Evolutionary conservation across 2,329 filamentous ascomycete genomes (phyloP), one percentile per base, ranked within the genome.

Genomic region (Apiospora saccharicola): DNA sequence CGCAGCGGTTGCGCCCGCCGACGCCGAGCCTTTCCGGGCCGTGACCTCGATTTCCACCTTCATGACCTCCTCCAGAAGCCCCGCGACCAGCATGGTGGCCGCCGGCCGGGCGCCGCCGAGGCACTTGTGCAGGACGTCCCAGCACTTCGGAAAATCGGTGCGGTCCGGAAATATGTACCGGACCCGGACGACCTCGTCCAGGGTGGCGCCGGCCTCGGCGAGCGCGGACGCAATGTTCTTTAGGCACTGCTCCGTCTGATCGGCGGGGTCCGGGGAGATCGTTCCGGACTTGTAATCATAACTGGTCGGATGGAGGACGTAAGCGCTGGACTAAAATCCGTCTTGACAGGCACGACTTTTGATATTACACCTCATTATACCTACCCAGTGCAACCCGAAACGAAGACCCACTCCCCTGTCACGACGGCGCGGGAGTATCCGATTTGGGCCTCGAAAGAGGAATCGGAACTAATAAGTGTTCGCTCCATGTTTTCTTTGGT

Each of bases 351-450:
- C 69, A 14, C 41, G 49, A 19, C 24, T 41, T n/a, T 16, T 10
- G 71, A 19, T n/a, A 69, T 44, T 51, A 41, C 37, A 41, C 37
- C 1, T 41, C 37, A 41, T 10, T 41, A 1, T 41, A 71, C 75
- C 70, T 75, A 87, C 86, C 87, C 87, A 3, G 87, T 89, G 49
- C 86, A 89, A 0, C 87, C 87, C 2, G 87, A 88, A 4, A 89
- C 86, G 71, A 88, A 85, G 14, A 89, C 79, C 82, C 85, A 86
- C 69, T 86, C 85, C 14, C 85, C 87, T 0, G 82, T 80, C 24
- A 88, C 82, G 3, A 89, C 86, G 47, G 87, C 87, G 68, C 87
- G 83, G 43, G 87, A 89, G 78, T 89, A 89, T 69, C 85, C 87
- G 71, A 89, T 89, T 73, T 86, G 81, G 37, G 81, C 80, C 78